Evolutionary conservation across 1,284 basidiomycete genomes (phyloP), one percentile per base, ranked within the genome.

Genomic region (Marasmius sp.): DNA sequence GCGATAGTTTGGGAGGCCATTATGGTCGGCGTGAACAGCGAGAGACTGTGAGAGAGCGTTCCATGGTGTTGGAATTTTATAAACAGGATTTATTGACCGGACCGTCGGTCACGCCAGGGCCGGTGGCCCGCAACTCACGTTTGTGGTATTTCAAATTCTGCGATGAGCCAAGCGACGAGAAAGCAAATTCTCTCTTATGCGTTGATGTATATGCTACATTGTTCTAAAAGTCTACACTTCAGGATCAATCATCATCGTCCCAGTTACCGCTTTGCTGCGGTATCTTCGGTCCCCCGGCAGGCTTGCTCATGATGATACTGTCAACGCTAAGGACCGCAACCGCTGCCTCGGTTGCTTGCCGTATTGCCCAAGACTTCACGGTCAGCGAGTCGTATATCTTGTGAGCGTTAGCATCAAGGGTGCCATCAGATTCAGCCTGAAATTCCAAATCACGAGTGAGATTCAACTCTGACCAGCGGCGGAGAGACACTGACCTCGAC

Each of bases 261-360:
- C 91, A 93, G 71, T 92, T 91, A 16, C 89, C 86, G 45, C 88
- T 81, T 72, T 93, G 92, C 71, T 93, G 90, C 60, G 91, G 91
- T 62, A 93, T 80, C 72, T 93, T 93, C 50, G 91, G 91, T 59
- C 91, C 91, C 60, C 94, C 94, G 0, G 94, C 93, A 56, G 93
- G 93, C 73, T 94, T 95, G 76, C 93, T 94, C 88, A 98, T 97
- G 78, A 99, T 99, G 76, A 98, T 98, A 69, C 92, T 94, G 77
- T 99, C 97, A 10, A 99, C 97, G 62, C 91, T 92, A 53, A 99
- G 85, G 22, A 99, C 95, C 0, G 92, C 90, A 58, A 96, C 87
- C 2, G 97, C 97, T 5, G 97, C 96, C 72, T 97, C 96, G 0
- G 95, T 96, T 14, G 92, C 95, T 36, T 95, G 86, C 63, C 86